Evolutionary conservation across 345 rosid genomes (phyloP).

Genomic region (Schrenkiella parvula): DNA sequence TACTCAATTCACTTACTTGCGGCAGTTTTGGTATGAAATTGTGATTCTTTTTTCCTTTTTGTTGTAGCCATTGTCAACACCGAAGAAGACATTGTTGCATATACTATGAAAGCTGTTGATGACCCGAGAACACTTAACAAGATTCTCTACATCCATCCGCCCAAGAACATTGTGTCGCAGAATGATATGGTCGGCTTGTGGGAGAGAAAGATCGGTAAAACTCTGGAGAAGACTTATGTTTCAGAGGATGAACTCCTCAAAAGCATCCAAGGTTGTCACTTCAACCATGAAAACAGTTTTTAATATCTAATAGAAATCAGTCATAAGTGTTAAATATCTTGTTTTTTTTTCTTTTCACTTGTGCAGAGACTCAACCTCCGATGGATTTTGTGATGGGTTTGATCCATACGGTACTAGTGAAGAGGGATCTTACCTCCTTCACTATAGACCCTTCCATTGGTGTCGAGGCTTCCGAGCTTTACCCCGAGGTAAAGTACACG

Average conservation of each 20-base stretch:
- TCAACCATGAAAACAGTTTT: background rate
- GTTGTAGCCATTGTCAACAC: constrained; percentile 57
- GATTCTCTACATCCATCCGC: constrained; percentile 61
- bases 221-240: constrained; percentile 48
- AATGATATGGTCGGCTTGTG: constrained; percentile 60
- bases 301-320: background rate
- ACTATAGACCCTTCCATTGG: constrained; percentile 38
- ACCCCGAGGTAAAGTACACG: constrained; percentile 53
- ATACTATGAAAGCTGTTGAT: constrained; percentile 53
- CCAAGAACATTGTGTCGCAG: constrained; percentile 60
- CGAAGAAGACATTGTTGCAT: constrained; percentile 65
- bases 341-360: background rate
- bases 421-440: constrained; percentile 41
- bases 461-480: constrained; percentile 54
- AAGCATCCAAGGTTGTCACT: constrained; percentile 54
- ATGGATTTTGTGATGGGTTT: constrained; percentile 33
- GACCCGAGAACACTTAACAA: constrained; percentile 64
- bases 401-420: constrained; percentile 33
- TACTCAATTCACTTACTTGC: background rate
- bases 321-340: background rate
- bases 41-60: background rate
- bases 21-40: background rate
- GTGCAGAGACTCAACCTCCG: constrained; percentile 60
- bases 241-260: constrained; percentile 59
- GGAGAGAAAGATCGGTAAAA: constrained; percentile 66